Conservation (phyloP, 1,284 basidiomycete species). For the Porogramme epimiltina region DNA sequence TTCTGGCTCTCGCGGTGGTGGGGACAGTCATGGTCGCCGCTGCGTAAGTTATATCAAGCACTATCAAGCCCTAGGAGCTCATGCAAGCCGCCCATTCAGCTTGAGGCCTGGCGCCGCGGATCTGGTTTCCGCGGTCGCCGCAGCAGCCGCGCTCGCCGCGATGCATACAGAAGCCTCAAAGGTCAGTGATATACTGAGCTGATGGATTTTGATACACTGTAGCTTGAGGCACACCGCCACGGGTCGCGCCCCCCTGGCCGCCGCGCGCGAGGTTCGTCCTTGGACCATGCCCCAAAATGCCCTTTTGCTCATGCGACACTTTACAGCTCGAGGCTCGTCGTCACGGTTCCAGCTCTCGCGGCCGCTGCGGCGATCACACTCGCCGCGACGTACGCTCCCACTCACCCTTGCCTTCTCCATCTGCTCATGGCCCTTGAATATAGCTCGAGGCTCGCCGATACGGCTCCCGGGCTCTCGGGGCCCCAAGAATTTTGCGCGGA, state of each 20-base stretch:
- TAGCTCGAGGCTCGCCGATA: constrained; percentile 8
- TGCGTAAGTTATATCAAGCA: background rate
- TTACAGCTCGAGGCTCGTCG: constrained; percentile 10
- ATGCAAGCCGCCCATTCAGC: too few relatives aligned
- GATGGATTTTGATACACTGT: background rate
- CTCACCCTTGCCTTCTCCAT: background rate
- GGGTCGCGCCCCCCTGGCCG: constrained; percentile 6
- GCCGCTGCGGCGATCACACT: constrained; percentile 3
- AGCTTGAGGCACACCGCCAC: constrained; percentile 9
- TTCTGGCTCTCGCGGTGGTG: constrained; percentile 14
- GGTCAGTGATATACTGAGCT: background rate
- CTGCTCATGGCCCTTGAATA: too few relatives aligned
- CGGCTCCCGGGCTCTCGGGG: too few relatives aligned
- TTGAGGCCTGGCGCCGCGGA: constrained; percentile 8
- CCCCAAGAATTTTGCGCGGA: too few relatives aligned
- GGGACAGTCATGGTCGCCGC: constrained; percentile 4
- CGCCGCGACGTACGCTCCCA: constrained; percentile 1
- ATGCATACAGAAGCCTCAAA: background rate
- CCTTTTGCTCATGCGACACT: background rate
- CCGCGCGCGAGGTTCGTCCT: background rate
- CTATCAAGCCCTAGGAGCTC: too few relatives aligned
- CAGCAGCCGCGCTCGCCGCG: constrained; percentile 8
- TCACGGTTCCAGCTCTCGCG: constrained; percentile 7
- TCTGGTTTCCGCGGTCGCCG: constrained; percentile 21
- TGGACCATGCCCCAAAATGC: background rate